These are phyloP conservation scores for Marasmius sp. DNA, from an alignment of 1,284 basidiomycete genomes.

Conservation along the genomic window DNA sequence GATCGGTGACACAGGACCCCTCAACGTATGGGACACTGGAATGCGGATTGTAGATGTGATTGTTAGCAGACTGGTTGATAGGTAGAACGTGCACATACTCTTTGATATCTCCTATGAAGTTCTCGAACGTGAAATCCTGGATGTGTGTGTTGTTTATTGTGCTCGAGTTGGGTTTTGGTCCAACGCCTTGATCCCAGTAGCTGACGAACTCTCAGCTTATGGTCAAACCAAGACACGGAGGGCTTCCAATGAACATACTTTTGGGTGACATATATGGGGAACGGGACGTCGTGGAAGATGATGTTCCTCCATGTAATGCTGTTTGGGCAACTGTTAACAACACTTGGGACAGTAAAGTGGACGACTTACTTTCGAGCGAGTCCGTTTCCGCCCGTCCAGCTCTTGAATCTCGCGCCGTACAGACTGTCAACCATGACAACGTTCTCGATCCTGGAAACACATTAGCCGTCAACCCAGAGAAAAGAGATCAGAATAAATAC, in stretches of 20 bases:
- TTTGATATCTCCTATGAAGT: slow-evolving; percentile 50
- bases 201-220: slow-evolving; percentile 16
- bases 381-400: slow-evolving; percentile 65
- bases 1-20: slow-evolving; percentile 56
- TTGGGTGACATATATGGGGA: slow-evolving; percentile 60
- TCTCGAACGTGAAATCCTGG: slow-evolving; percentile 53
- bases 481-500: slow-evolving; percentile 17
- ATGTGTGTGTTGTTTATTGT: slow-evolving; percentile 54
- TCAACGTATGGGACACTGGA: slow-evolving; percentile 50
- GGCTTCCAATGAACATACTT: slow-evolving; percentile 39
- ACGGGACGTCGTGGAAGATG: neutral
- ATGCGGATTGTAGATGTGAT: neutral
- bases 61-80: neutral
- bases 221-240: neutral
- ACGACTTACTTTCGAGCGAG: slow-evolving; percentile 56
- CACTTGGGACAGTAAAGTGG: slow-evolving; percentile 47
- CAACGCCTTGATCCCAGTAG: slow-evolving; percentile 61
- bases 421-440: slow-evolving; percentile 54
- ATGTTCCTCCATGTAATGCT: neutral
- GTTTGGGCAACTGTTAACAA: neutral
- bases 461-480: neutral
- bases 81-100: slow-evolving; percentile 40
- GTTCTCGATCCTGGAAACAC: slow-evolving; percentile 48
- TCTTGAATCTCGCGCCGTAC: slow-evolving; percentile 67
- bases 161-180: slow-evolving; percentile 43